Percentiles rank a stretch among this genome's conserved stretches.
Conservation (phyloP, 352 stramenopile species). For the Pelagophyceae sp. region DNA sequence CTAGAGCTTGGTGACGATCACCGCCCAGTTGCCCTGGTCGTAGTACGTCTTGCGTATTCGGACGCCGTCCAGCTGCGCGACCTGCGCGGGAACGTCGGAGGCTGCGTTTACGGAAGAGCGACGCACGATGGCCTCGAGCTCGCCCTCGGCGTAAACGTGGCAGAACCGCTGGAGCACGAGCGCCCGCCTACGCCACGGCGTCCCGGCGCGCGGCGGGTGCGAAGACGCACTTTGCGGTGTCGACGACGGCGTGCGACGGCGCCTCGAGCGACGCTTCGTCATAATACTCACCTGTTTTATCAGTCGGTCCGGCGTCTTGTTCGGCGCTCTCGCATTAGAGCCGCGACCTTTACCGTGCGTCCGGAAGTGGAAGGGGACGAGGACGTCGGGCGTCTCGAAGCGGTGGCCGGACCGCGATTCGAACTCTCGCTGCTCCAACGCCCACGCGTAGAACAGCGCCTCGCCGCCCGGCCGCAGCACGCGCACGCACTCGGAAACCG, state of each 20-base stretch:
- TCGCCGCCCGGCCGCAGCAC: slow-evolving; percentile 55
- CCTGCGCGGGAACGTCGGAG: slow-evolving; percentile 2
- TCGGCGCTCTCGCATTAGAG: too few relatives aligned
- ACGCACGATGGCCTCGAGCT: slow-evolving; percentile 64
- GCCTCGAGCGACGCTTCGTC: too few relatives aligned
- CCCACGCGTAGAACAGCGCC: slow-evolving; percentile 72
- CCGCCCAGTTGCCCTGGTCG: slow-evolving; percentile 33
- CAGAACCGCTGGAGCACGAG: slow-evolving; percentile 74
- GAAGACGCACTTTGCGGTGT: too few relatives aligned
- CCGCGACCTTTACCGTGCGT: too few relatives aligned
- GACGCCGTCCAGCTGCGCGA: slow-evolving; percentile 3
- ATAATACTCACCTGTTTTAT: too few relatives aligned
- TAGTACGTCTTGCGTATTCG: too few relatives aligned
- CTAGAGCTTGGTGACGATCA: slow-evolving; percentile 16
- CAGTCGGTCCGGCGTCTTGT: slow-evolving; percentile 57
- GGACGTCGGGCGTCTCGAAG: too few relatives aligned
- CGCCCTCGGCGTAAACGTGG: slow-evolving; percentile 65
- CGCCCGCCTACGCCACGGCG: slow-evolving; percentile 51
- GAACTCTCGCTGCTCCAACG: slow-evolving; percentile 56
- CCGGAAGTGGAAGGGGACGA: too few relatives aligned
- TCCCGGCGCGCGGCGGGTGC: slow-evolving; percentile 38
- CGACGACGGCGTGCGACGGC: too few relatives aligned
- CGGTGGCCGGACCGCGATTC: neutral
- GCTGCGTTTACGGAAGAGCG: too few relatives aligned
- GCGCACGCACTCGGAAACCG: slow-evolving; percentile 53